Evolutionary conservation across 1,284 basidiomycete genomes (phyloP).

Genomic region (Limonomyces culmigenus): DNA sequence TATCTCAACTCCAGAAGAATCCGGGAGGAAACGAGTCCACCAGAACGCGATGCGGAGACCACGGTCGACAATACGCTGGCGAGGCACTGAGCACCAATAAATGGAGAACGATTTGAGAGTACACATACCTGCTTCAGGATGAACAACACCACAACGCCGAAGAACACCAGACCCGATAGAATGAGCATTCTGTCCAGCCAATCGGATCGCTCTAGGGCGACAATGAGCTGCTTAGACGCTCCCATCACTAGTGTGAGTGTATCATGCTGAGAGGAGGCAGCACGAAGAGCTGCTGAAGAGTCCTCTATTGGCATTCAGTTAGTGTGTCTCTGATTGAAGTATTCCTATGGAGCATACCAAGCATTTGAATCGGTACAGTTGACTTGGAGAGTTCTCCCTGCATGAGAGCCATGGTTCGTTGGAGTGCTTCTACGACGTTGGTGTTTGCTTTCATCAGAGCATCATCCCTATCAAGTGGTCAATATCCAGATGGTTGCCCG

Average conservation of each 20-base stretch:
- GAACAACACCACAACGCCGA: constrained; percentile 70
- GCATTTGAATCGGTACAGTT: constrained; percentile 70
- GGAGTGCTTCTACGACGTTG: constrained; percentile 75
- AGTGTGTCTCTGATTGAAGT: neutral
- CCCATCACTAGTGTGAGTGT: constrained; percentile 56
- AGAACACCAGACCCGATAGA: constrained; percentile 61
- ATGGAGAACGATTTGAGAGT: neutral
- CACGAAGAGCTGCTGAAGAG: constrained; percentile 59
- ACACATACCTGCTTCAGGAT: constrained; percentile 56
- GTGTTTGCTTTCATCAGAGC: constrained; percentile 74
- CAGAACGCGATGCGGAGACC: constrained; percentile 55
- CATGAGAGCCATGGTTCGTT: constrained; percentile 73
- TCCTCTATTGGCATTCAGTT: constrained; percentile 31
- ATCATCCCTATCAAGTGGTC: constrained; percentile 46
- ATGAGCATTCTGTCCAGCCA: constrained; percentile 84
- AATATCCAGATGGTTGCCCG: neutral
- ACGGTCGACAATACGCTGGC: constrained; percentile 51
- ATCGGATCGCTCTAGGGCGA: constrained; percentile 75
- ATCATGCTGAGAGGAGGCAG: constrained; percentile 69
- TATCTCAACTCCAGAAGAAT: neutral
- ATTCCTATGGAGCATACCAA: constrained; percentile 34
- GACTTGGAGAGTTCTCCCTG: constrained; percentile 82
- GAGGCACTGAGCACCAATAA: neutral
- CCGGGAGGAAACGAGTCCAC: constrained; percentile 61
- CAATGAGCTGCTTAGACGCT: constrained; percentile 71